These are phyloP conservation scores for Diospyros kaki DNA, from an alignment of 148 eudicot species.

Conservation along the genomic window DNA sequence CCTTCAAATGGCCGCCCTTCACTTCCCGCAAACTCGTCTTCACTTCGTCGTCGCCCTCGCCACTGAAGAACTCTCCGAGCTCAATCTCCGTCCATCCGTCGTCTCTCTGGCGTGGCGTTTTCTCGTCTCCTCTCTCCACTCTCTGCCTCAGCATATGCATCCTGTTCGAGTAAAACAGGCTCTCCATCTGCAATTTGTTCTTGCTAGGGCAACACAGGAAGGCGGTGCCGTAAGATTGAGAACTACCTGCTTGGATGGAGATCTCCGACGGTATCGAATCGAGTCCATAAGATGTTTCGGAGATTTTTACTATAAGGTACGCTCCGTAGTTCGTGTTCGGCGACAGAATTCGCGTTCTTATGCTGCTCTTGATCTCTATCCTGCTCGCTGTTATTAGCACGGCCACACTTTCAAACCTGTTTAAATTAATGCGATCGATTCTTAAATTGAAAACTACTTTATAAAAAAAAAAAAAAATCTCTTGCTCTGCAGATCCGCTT, in stretches of 20 bases:
- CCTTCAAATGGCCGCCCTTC: conserved; percentile 68
- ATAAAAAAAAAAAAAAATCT: too few species aligned
- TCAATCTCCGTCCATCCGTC: conserved; percentile 83
- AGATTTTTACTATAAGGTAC: conserved; percentile 38
- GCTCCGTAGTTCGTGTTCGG: conserved; percentile 53
- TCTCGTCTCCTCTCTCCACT: conserved; percentile 12
- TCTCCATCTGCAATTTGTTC: conserved; percentile 5
- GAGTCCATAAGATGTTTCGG: conserved; percentile 50
- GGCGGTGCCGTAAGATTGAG: conserved; percentile 16
- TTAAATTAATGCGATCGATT: not conserved
- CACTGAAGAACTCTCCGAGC: conserved; percentile 49
- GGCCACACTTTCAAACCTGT: conserved; percentile 44
- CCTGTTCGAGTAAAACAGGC: conserved; percentile 1
- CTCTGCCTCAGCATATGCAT: not conserved
- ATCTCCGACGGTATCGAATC: conserved; percentile 44
- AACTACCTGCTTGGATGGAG: conserved; percentile 31
- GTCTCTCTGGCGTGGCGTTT: conserved; percentile 19
- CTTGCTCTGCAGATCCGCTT: too few species aligned
- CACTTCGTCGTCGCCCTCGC: conserved; percentile 31
- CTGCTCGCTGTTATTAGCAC: conserved; percentile 55
- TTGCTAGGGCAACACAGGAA: conserved; percentile 15
- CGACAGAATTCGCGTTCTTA: conserved; percentile 24
- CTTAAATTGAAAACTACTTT: too few species aligned
- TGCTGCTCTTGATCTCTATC: conserved; percentile 50
- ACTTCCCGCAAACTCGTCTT: conserved; percentile 62